Evolutionary conservation across 768 basidiomycete species (phyloP).

Genomic region (Kwoniella sp.): DNA sequence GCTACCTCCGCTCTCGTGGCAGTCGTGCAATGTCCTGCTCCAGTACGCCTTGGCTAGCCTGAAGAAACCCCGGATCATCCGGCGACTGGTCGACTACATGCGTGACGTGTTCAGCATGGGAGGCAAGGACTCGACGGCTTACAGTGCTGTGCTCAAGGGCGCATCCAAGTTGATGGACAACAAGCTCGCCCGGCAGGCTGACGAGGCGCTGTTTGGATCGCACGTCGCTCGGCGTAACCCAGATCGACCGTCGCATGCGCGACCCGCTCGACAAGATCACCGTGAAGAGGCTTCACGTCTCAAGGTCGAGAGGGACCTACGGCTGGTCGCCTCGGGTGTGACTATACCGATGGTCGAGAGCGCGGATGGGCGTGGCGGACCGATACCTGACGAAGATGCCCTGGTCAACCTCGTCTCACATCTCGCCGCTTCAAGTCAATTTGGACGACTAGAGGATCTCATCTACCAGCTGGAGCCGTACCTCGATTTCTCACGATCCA

Average conservation of each 20-base stretch:
- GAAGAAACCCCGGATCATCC: slow-evolving; percentile 8
- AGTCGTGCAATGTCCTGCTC: slow-evolving; percentile 29
- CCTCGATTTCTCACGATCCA: slow-evolving; percentile 13
- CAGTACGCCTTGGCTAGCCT: slow-evolving; percentile 29
- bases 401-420: slow-evolving; percentile 14
- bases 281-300: not conserved
- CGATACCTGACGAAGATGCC: slow-evolving; percentile 4
- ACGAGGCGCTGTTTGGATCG: slow-evolving; percentile 3
- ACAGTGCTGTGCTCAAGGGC: slow-evolving; percentile 21
- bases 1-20: slow-evolving; percentile 28
- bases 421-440: slow-evolving; percentile 18
- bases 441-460: slow-evolving; percentile 8
- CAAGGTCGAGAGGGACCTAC: not conserved
- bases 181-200: slow-evolving; percentile 14
- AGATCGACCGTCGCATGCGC: slow-evolving; percentile 10
- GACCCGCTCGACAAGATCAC: not conserved
- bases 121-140: slow-evolving; percentile 10
- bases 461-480: slow-evolving; percentile 25
- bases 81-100: slow-evolving; percentile 27
- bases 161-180: slow-evolving; percentile 13
- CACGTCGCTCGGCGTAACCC: not conserved
- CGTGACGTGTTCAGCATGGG: slow-evolving; percentile 21
- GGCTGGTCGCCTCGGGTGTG: too few species aligned
- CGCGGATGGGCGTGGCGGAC: not conserved
- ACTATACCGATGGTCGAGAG: too few species aligned